Evolutionary conservation across 805 yeast species (phyloP), one percentile per base, ranked within the genome.

Genomic region (Scheffersomyces spartinae): DNA sequence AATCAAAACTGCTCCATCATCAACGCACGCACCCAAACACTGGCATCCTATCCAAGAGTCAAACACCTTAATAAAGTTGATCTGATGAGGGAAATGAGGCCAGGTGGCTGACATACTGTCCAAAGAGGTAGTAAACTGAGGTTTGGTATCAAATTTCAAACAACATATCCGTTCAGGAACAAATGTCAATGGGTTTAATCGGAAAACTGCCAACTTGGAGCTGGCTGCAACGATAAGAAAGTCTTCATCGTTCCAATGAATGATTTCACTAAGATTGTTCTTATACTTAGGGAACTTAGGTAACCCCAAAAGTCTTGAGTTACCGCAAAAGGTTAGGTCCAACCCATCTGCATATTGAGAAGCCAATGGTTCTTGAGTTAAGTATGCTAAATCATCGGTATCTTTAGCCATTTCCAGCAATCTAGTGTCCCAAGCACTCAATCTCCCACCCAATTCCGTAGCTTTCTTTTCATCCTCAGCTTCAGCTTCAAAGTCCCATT

Each of bases 11-110:
- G 40, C 35, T 0, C 64, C 64, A 33, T 56, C 61, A 28, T 60
- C 66, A 4, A 39, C 20, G 29, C 64, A 57, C 1, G 43, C 52
- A 2, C 41, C 55, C 9, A 59, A 23, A 1, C 47, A 42, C 13
- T 38, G 39, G 13, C 35, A 36, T 6, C 48, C 45, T 15, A 43
- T 23, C 36, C 49, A 50, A 21, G 26, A 31, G 6, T 32, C 31
- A 19, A 24, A 22, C n/a, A n/a, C n/a, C 18, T 42, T 51, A 5
- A 58, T 13, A 28, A 27, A 47, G 25, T 60, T 60, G n/a, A 59
- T 43, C 1, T 63, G 55, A 29, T 60, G 65, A 3, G 64, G 64
- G 20, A 45, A 55, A 27, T 43, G 43, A 0, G 63, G 62, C 61
- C 60, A 57, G 1, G 65, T 56, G 13, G 60, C 52, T 4, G 43